Base-by-base conservation (phyloP, 441 rosid genomes). In the Geranium incanum region DNA sequence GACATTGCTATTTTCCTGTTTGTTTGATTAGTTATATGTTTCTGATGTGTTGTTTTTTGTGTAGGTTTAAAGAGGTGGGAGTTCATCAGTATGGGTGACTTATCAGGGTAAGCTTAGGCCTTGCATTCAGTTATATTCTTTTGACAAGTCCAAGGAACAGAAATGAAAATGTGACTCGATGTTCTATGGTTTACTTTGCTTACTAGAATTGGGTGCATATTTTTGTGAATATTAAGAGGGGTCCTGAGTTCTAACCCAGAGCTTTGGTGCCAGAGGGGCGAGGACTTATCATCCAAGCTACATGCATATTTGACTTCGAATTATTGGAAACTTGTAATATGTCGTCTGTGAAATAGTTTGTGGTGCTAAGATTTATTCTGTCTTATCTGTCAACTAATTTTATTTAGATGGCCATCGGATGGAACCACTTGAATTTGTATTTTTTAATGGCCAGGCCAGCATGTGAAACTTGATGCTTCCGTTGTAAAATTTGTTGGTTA, bases 61-160 rank as follows among this genome's bases (percentile, higher is more conserved):
- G 16, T 63, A n/a, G 72, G 38, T 64, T 74, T 66, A 37, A 52
- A 28, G 62, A 28, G 70, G 18, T 18, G 55, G 66, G 63, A 5
- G 28, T 57, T 67, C 16, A 23, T 6, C 33, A 60, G 1, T 36
- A 81, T 81, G 81, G 78, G 74, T 21, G 79, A 81, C 66, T 67
- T 50, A 73, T 41, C 84, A 33, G 73, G 84, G 84, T 81, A 70
- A 75, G 15, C 36, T 45, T 68, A 57, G 19, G 18, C 62, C 33
- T 37, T 28, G 13, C 7, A 36, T 4, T 67, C 36, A 12, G 6
- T 7, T 5, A 36, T 62, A 7, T 8, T 69, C 12, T 8, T 6
- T 28, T 28, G 55, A 45, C 13, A 63, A 63, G 41, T 7, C 18
- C 3, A 55, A 33, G n/a, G 37, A 38, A 38, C 18, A 55, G 52